Percentiles rank a stretch among this genome's conserved stretches.
phyloP scores from a whole-genome alignment of 129 eudicot genomes.

The Oenanthe sinensis region DNA sequence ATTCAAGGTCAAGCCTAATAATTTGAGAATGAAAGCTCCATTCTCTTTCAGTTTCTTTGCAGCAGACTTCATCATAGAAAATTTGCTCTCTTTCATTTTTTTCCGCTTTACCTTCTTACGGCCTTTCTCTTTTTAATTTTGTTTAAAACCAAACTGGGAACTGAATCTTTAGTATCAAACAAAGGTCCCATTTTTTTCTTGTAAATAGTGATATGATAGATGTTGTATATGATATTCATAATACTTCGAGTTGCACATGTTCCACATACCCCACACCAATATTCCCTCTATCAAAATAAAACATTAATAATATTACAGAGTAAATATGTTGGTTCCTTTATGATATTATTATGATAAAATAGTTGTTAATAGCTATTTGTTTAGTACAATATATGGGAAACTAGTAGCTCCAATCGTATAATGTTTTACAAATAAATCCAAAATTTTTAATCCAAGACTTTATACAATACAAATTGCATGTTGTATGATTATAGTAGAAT shows the following conservation, averaged over 20 bases:
- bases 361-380: too few species aligned
- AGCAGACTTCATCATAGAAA: too few species aligned
- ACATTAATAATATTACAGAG: background rate
- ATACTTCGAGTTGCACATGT: background rate
- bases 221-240: background rate
- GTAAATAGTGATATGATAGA: too few species aligned
- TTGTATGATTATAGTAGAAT: too few species aligned
- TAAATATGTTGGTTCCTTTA: too few species aligned
- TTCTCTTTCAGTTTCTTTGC: background rate
- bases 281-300: background rate
- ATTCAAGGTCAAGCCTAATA: too few species aligned
- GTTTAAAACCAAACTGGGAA: background rate
- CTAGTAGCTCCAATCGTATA: too few species aligned
- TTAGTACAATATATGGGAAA: too few species aligned
- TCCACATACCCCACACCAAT: background rate
- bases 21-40: background rate
- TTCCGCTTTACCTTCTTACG: too few species aligned
- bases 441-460: too few species aligned
- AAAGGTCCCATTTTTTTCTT: background rate
- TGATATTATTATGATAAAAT: too few species aligned
- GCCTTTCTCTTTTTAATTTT: background rate
- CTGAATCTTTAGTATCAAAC: background rate
- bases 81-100: background rate
- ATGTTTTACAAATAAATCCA: too few species aligned
- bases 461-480: background rate